phyloP scores from a whole-genome alignment of 1,284 basidiomycete species.

The Clitocybe nebularis region DNA sequence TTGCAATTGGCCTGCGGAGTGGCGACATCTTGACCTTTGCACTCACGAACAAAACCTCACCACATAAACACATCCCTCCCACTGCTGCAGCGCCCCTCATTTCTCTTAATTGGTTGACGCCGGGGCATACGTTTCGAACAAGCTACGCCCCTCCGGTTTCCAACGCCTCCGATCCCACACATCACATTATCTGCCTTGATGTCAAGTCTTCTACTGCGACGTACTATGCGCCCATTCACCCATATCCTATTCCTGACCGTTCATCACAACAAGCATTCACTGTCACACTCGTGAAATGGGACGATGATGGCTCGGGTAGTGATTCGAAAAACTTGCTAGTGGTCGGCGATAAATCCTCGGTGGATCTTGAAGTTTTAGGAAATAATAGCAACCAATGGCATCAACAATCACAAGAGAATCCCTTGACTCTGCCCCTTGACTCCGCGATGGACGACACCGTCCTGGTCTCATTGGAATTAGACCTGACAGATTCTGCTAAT shows the following conservation, averaged over 20 bases:
- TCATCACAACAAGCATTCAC: slow-evolving; percentile 50
- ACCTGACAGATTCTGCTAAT: slow-evolving; percentile 52
- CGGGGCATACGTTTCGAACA: slow-evolving; percentile 64
- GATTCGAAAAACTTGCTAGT: slow-evolving; percentile 49
- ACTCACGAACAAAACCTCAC: slow-evolving; percentile 49
- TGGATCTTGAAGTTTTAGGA: slow-evolving; percentile 72
- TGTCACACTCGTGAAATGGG: slow-evolving; percentile 61
- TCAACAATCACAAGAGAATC: slow-evolving; percentile 73
- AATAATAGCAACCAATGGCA: slow-evolving; percentile 57
- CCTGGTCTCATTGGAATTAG: slow-evolving; percentile 64
- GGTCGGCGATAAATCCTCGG: slow-evolving; percentile 69
- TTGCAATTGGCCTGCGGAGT: slow-evolving; percentile 69
- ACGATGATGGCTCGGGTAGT: slow-evolving; percentile 38
- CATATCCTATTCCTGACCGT: slow-evolving; percentile 49
- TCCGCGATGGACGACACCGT: slow-evolving; percentile 70
- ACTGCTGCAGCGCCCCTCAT: slow-evolving; percentile 48
- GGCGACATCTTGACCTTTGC: slow-evolving; percentile 74
- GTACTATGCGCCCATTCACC: slow-evolving; percentile 50
- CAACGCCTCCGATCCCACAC: slow-evolving; percentile 46
- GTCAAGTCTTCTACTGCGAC: slow-evolving; percentile 49
- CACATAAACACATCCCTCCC: slow-evolving; percentile 63
- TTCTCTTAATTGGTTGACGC: slow-evolving; percentile 69
- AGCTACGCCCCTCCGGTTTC: slow-evolving; percentile 54
- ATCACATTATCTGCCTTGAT: slow-evolving; percentile 62
- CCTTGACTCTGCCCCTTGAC: slow-evolving; percentile 69